Evolutionary conservation across 2,329 filamentous ascomycete genomes (phyloP).

Genomic region (Lasiodiplodia citricola): DNA sequence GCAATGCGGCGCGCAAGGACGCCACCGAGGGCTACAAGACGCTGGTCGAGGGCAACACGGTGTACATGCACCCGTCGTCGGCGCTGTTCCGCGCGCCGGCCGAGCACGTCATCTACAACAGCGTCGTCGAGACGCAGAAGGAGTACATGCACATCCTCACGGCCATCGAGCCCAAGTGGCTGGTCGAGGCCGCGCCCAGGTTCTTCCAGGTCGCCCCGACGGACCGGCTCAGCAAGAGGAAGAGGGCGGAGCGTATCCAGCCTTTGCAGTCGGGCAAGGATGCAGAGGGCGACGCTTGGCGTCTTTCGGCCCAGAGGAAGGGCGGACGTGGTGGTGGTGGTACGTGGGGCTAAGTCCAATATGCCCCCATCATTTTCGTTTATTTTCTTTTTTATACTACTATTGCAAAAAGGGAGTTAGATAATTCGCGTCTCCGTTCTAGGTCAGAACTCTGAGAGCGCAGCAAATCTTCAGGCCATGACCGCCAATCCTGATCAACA

Average conservation of each 20-base stretch:
- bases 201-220: conserved; percentile 98
- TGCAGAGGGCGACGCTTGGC: conserved; percentile 92
- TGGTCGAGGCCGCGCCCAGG: conserved; percentile 95
- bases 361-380: background rate
- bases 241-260: conserved; percentile 93
- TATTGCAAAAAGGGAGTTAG: background rate
- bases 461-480: no score
- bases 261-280: conserved; percentile 87
- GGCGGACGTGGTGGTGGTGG: conserved; percentile 87
- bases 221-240: conserved; percentile 84
- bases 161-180: conserved; percentile 88
- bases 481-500: no score
- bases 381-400: background rate
- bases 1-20: conserved; percentile 92
- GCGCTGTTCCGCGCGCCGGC: conserved; percentile 94
- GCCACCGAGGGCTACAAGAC: conserved; percentile 98
- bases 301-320: conserved; percentile 83
- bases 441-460: background rate
- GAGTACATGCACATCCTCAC: conserved; percentile 98
- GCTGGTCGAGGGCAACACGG: conserved; percentile 89
- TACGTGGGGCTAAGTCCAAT: conserved; percentile 78
- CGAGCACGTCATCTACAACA: conserved; percentile 95
- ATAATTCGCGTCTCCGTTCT: background rate
- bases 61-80: conserved; percentile 91
- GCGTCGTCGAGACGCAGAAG: conserved; percentile 88